These are phyloP conservation scores for Fraxinus angustifolia DNA, from an alignment of 305 asterid genomes.

Conservation along the genomic window DNA sequence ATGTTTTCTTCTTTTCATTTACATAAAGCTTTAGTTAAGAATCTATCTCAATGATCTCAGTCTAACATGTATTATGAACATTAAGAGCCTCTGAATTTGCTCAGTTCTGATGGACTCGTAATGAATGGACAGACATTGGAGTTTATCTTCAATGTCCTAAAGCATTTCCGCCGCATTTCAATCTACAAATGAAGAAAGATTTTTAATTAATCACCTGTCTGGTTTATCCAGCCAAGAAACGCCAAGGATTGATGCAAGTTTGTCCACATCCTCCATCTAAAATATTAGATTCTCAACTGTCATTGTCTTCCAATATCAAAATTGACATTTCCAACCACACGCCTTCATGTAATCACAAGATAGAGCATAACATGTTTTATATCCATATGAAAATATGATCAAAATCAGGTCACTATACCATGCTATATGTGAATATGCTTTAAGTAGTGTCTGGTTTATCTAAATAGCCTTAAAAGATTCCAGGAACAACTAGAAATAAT, in stretches of 20 bases:
- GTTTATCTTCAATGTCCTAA: background rate
- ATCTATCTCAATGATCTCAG: background rate
- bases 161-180: background rate
- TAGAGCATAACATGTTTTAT: background rate
- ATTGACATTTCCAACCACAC: background rate
- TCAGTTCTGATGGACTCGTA: background rate
- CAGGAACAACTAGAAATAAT: background rate
- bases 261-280: background rate
- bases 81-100: background rate
- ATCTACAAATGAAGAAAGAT: background rate
- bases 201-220: background rate
- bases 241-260: background rate
- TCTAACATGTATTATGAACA: background rate
- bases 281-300: background rate
- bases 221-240: background rate
- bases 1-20: background rate
- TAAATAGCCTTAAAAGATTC: background rate
- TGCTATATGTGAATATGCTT: background rate
- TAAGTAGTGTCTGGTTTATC: background rate
- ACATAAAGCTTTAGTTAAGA: background rate
- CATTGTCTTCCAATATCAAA: background rate
- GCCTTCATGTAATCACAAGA: background rate
- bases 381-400: background rate
- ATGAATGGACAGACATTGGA: background rate
- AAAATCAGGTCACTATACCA: background rate